A percentile compares a stretch with the other conserved stretches of the same genome.
Conservation (phyloP, 805 yeast species). For the Ogataea thermomethanolica region DNA sequence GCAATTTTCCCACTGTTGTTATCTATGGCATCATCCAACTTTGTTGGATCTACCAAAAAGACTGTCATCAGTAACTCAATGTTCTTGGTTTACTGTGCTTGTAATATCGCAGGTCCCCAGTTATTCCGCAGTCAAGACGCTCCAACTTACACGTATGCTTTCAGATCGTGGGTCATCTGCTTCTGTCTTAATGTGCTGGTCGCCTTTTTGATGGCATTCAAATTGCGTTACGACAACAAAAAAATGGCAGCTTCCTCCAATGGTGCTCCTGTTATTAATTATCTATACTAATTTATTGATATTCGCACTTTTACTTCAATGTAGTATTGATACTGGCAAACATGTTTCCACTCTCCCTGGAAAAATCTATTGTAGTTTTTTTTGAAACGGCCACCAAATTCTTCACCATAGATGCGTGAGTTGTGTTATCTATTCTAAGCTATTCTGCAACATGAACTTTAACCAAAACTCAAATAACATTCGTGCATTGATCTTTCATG, state of each 20-base stretch:
- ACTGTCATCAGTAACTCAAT: constrained; percentile 50
- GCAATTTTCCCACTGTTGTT: constrained; percentile 27
- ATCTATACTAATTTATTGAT: constrained; percentile 14
- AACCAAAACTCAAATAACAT: too few relatives aligned
- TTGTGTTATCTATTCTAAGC: too few relatives aligned
- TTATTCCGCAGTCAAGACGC: constrained; percentile 54
- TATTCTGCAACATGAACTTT: too few relatives aligned
- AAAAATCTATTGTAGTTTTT: neutral
- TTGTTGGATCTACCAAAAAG: constrained; percentile 67
- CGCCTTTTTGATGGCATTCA: constrained; percentile 14
- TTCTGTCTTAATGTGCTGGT: constrained; percentile 29
- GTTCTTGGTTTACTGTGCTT: constrained; percentile 60
- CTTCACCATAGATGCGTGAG: too few relatives aligned
- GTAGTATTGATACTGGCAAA: neutral
- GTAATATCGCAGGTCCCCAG: constrained; percentile 70
- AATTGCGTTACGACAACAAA: constrained; percentile 13
- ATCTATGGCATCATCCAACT: constrained; percentile 34
- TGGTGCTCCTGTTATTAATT: constrained; percentile 19
- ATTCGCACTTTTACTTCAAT: neutral
- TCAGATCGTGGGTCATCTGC: constrained; percentile 50
- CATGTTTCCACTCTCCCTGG: neutral
- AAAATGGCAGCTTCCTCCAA: constrained; percentile 7
- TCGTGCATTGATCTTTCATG: too few relatives aligned
- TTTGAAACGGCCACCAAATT: too few relatives aligned
- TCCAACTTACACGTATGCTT: constrained; percentile 57